These are phyloP conservation scores for Chalciporus sphaerocephalus DNA, from an alignment of 768 basidiomycete genomes.

Conservation along the genomic window DNA sequence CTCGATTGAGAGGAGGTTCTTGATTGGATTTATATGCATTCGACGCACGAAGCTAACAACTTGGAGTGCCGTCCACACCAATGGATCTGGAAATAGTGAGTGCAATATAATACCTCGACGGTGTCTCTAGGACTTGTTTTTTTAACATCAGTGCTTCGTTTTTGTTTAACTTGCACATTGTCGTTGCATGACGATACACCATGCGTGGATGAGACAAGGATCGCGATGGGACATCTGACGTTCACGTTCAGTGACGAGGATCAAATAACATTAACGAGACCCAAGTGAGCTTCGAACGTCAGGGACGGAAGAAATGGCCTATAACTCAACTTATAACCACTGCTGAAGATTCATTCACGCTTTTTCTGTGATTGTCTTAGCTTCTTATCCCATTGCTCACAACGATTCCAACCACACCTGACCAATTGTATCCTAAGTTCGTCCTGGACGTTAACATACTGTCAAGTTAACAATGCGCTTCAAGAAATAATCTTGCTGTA, in stretches of 20 bases:
- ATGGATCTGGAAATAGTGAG: background rate
- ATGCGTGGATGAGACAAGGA: slow-evolving; percentile 9
- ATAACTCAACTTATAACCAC: too few relatives aligned
- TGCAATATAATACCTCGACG: too few relatives aligned
- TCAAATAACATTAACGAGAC: background rate
- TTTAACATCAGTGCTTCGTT: too few relatives aligned
- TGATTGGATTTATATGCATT: slow-evolving; percentile 22
- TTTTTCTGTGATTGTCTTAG: too few relatives aligned
- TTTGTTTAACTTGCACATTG: slow-evolving; percentile 23
- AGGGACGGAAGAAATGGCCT: too few relatives aligned
- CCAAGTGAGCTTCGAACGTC: background rate
- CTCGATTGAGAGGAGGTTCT: slow-evolving; percentile 17
- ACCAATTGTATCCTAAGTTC: too few relatives aligned
- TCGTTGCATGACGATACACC: slow-evolving; percentile 15
- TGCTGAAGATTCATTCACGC: too few relatives aligned
- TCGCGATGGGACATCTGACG: slow-evolving; percentile 22
- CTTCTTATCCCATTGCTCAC: too few relatives aligned
- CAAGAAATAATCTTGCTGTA: too few relatives aligned
- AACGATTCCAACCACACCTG: too few relatives aligned
- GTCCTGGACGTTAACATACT: too few relatives aligned
- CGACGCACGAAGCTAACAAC: slow-evolving; percentile 20
- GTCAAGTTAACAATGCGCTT: too few relatives aligned
- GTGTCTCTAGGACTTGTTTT: background rate
- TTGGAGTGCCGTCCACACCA: background rate
- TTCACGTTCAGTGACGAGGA: slow-evolving; percentile 10